Percentiles rank a stretch among this genome's conserved stretches.
Evolutionary conservation across 2,329 filamentous ascomycete species (phyloP).

Genomic region (Metarhizium humberi): DNA sequence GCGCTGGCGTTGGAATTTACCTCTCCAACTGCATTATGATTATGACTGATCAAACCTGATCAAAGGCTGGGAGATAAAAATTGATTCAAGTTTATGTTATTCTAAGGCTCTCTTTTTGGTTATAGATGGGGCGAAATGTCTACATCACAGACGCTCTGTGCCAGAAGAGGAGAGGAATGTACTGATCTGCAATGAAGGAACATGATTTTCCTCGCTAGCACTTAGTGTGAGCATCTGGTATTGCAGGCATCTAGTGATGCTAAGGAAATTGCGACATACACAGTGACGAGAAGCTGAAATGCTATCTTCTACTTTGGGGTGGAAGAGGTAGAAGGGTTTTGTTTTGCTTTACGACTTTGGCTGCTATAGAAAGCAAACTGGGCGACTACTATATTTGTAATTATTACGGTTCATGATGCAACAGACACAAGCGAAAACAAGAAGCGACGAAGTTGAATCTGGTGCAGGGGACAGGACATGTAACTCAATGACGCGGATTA

Average conservation of each 20-base stretch:
- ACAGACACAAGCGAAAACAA: background rate
- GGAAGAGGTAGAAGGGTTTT: background rate
- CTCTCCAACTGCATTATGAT: slow-evolving; percentile 20
- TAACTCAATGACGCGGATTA: background rate
- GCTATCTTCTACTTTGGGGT: slow-evolving; percentile 3
- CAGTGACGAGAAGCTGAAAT: slow-evolving; percentile 6
- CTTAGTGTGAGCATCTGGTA: background rate
- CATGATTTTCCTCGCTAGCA: background rate
- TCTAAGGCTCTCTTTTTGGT: slow-evolving; percentile 11
- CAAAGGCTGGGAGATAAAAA: slow-evolving; percentile 13
- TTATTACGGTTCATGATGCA: slow-evolving; percentile 14
- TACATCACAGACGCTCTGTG: background rate
- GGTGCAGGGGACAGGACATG: background rate
- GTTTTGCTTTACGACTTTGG: slow-evolving; percentile 8
- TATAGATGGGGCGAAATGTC: slow-evolving; percentile 14
- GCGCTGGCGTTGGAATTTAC: slow-evolving; percentile 24
- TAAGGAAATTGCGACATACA: slow-evolving; percentile 7
- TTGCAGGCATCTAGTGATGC: slow-evolving; percentile 2
- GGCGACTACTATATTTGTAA: slow-evolving; percentile 14
- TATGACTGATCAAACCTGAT: slow-evolving; percentile 15
- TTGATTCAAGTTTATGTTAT: slow-evolving; percentile 9
- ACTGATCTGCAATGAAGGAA: background rate
- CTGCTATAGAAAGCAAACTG: slow-evolving; percentile 13
- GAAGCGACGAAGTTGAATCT: background rate
- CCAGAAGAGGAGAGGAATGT: background rate